Evolutionary conservation across 805 yeast species (phyloP), one percentile per base, ranked within the genome.

Genomic region (Metschnikowia orientalis): DNA sequence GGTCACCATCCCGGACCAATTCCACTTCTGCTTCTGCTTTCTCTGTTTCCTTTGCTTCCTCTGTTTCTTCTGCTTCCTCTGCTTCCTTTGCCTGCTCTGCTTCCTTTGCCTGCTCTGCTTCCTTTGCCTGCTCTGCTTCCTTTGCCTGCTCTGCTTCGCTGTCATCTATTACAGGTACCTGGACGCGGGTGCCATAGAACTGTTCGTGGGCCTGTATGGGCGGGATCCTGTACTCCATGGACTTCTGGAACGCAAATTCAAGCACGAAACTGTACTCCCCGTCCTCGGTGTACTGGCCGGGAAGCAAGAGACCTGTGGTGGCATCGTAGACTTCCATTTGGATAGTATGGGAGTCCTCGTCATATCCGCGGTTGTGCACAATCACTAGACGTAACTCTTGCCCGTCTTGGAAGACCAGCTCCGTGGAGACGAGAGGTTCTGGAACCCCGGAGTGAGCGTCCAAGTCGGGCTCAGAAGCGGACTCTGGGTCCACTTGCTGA

Each of bases 301-400:
- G 15, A 12, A 41, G 27, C 2, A 28, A 25, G 4, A 11, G 5
- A 5, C 37, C 42, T 12, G 37, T 27, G 8, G 9, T 21, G 8
- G 28, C 37, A 18, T 35, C 46, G 11, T 31, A 22, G 17, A 40
- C 33, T 21, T 36, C 34, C 34, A 42, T 28, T 9, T 28, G 22
- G 19, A 39, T 33, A n/a, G n/a, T n/a, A n/a, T n/a, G n/a, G n/a
- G 18, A 28, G 2, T 27, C 23, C 10, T 26, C 14, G 9, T 32
- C 39, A 31, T 26, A n/a, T 12, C 46, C 46, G 2, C 31, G 26
- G 30, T 40, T 42, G 25, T 28, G 22, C 5, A 32, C 38, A 14
- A 33, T 19, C 9, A 41, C 30, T 5, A 31, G 27, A 12, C 36
- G 28, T 12, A 28, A 17, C 21, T 25, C 28, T 3, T 7, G 28